Base-by-base conservation (phyloP, 768 basidiomycete species). In the Phanerochaete sordida region DNA sequence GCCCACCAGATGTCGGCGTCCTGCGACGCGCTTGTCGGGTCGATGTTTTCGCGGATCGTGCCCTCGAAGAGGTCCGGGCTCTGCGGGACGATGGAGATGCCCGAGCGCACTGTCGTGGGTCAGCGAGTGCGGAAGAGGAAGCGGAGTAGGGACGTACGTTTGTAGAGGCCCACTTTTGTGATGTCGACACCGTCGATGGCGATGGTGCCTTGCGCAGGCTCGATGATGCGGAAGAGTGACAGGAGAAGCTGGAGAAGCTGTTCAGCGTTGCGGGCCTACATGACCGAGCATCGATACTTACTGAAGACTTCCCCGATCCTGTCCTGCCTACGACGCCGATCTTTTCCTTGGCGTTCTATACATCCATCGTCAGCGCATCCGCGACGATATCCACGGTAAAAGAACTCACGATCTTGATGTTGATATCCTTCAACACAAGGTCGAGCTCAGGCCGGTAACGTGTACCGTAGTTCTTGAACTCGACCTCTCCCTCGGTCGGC, bases 1-100 rank as follows among this genome's bases (percentile, higher is more conserved):
- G 95, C 92, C 15, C 75, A 75, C 96, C 96, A 98, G 26, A 98
- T 91, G 61, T 92, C 88, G 1, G 74, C 81, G 72, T 98, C 95
- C 19, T 80, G 76, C 61, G 91, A 75, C 59, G 80, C 76, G 0
- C 88, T 88, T 19, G 90, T 81, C 9, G 95, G 95, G 71, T 97
- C 95, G 58, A 97, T 88, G 68, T 97, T 97, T 65, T 93, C 86
- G 57, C 93, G 82, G 15, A 93, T 72, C 0, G 86, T 86, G 3
- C 89, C 89, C 68, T 87, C 85, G 62, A 87, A 72, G 27, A 72
- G 67, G 68, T 87, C 86, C 2, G 85, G 83, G 62, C 76, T 86
- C 71, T 95, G 93, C 1, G 93, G 93, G 16, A 95, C 92, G 68
- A 95, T 95, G 2, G 90, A 89, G 59, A 95, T 85, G 33, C 80